phyloP scores from a whole-genome alignment of 2,329 filamentous ascomycete species.

The Fusarium liriodendri region DNA sequence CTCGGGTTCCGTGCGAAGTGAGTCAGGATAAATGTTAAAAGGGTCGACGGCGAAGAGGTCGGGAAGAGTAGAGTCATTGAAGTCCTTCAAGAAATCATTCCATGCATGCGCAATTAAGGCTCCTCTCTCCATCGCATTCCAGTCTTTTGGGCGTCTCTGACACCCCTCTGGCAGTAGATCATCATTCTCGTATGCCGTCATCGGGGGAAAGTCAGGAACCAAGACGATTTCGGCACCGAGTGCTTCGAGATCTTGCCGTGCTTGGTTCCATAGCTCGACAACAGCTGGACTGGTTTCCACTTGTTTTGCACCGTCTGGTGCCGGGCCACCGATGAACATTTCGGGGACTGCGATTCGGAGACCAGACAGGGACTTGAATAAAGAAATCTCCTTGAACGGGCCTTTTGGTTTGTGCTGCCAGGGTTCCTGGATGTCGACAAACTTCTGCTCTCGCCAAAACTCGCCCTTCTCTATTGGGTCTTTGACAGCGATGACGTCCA shows the following conservation, averaged over 20 bases:
- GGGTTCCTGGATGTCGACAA: not conserved
- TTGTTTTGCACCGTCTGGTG: constrained; percentile 36
- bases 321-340: not conserved
- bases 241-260: not conserved
- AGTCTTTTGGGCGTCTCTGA: constrained; percentile 50
- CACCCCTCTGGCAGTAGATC: constrained; percentile 49
- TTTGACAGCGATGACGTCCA: constrained; percentile 54
- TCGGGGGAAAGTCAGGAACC: constrained; percentile 54
- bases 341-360: not conserved
- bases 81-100: constrained; percentile 27
- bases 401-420: not conserved
- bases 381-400: not conserved
- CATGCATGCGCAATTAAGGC: constrained; percentile 31
- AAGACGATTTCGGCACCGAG: constrained; percentile 2
- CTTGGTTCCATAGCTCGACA: not conserved
- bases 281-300: not conserved
- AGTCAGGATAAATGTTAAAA: constrained; percentile 49
- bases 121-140: constrained; percentile 51
- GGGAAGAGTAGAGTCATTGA: constrained; percentile 19
- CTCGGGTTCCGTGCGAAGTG: constrained; percentile 12
- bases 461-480: not conserved
- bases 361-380: not conserved
- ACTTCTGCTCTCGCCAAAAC: not conserved
- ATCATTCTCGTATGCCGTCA: constrained; percentile 60
- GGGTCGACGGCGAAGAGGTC: constrained; percentile 53